Evolutionary conservation across 2,329 filamentous ascomycete species (phyloP), one percentile per base, ranked within the genome.

Genomic region (Uncinocarpus reesii): DNA sequence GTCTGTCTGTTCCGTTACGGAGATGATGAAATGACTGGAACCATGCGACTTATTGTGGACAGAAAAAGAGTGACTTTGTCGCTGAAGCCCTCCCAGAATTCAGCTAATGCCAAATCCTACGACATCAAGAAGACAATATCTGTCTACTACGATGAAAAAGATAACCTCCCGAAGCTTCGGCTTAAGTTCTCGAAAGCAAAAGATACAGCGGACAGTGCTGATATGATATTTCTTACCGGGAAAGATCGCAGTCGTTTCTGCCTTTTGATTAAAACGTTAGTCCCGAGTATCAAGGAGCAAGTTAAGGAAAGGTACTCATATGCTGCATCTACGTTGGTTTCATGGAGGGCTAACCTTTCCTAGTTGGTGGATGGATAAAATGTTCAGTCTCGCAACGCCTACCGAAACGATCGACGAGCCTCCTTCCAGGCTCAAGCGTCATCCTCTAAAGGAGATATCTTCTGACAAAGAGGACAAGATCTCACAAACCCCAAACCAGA

Each of bases 281-380:
- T 42, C 10, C 51, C 47, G 3, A 24, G 15, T 40, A 20, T 52
- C 16, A 50, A 36, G 18, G 24, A 21, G 8, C 5, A 26, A 18
- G n/a, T 20, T 5, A 47, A 36, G 23, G 7, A 21, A 44, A 52
- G 42, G 51, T 52, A 48, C 6, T 24, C n/a, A n/a, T 24, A 3
- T 24, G 11, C 24, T 8, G 6, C 13, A 31, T 20, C 15, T 10
- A 20, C 4, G 6, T 37, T 7, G 8, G 21, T 4, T 11, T 16
- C 26, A 24, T 13, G 2, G n/a, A 16, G 28, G 18, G 18, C 42
- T 52, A 49, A 52, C 42, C 29, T 20, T 15, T 28, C 18, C 43
- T 31, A 68, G 65, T 29, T 48, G 54, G 13, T 63, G 59, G 57
- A 62, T 69, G 60, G 56, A 66, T 29, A 57, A 32, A n/a, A 32